phyloP scores from a whole-genome alignment of 805 yeast genomes.

The Saccharomycopsis selenospora region DNA sequence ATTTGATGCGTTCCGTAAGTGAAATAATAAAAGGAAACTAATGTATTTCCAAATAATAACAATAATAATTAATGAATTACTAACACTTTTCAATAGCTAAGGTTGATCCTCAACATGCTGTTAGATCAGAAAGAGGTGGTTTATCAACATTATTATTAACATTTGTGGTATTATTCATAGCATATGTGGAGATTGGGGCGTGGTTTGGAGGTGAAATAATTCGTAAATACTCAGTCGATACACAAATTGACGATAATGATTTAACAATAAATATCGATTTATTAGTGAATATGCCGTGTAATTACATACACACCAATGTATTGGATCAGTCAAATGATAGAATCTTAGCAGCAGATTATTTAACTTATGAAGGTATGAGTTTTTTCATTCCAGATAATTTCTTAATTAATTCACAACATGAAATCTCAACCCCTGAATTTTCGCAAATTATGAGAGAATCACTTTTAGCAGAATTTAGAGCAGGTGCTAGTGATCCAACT shows the following conservation, averaged over 20 bases:
- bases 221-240: slow-evolving; percentile 71
- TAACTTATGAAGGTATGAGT: slow-evolving; percentile 59
- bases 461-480: slow-evolving; percentile 56
- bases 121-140: slow-evolving; percentile 73
- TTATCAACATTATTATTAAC: slow-evolving; percentile 58
- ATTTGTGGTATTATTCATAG: slow-evolving; percentile 53
- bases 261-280: slow-evolving; percentile 73
- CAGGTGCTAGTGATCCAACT: slow-evolving; percentile 32
- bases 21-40: background rate
- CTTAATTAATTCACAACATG: slow-evolving; percentile 38
- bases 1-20: slow-evolving; percentile 69
- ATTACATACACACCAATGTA: slow-evolving; percentile 63
- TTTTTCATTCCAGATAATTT: slow-evolving; percentile 49
- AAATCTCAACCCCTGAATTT: slow-evolving; percentile 51
- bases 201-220: slow-evolving; percentile 76
- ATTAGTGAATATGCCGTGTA: slow-evolving; percentile 79
- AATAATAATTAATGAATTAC: slow-evolving; percentile 12
- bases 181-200: slow-evolving; percentile 82
- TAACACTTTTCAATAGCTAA: slow-evolving; percentile 40
- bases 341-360: slow-evolving; percentile 66
- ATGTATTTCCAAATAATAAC: background rate
- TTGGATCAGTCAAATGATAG: slow-evolving; percentile 73
- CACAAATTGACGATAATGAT: slow-evolving; percentile 43
- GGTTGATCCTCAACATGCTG: slow-evolving; percentile 60
- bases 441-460: slow-evolving; percentile 62